phyloP scores from a whole-genome alignment of 495 filamentous ascomycete genomes.

The Aspergillus indologenus region DNA sequence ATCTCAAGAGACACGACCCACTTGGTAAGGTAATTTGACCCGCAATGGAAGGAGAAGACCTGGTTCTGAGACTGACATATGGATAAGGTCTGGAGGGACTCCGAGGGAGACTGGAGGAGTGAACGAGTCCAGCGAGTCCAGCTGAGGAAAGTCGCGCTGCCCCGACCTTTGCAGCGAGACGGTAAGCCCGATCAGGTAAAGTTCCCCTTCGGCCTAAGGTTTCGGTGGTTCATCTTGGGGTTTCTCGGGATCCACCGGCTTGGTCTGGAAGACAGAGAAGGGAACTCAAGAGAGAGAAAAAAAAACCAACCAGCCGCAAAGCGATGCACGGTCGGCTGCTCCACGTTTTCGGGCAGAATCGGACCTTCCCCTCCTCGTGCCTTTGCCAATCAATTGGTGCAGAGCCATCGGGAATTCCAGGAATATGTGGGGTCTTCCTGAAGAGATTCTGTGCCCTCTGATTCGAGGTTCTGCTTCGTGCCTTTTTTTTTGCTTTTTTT shows the following conservation, averaged over 20 bases:
- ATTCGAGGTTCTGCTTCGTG: background rate
- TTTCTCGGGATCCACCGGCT: background rate
- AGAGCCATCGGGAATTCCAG: background rate
- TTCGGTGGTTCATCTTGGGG: background rate
- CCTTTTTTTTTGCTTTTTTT: background rate
- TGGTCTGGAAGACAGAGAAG: constrained; percentile 2
- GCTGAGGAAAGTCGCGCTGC: constrained; percentile 3
- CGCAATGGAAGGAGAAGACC: background rate
- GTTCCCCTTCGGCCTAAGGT: background rate
- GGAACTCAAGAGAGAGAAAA: background rate
- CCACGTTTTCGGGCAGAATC: constrained; percentile 18
- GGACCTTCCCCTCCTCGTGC: constrained; percentile 3
- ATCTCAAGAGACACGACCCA: background rate
- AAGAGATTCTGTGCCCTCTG: background rate
- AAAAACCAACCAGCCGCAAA: constrained; percentile 1
- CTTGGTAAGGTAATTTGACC: background rate
- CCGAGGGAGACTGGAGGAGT: background rate
- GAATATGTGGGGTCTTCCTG: background rate
- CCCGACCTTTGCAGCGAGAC: constrained; percentile 3
- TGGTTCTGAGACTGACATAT: constrained; percentile 1
- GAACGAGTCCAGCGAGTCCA: background rate
- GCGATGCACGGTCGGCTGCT: constrained; percentile 3
- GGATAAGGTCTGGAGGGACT: background rate
- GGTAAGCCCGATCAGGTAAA: constrained; percentile 5
- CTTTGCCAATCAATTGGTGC: background rate